Evolutionary conservation across 495 filamentous ascomycete genomes (phyloP).

Genomic region (Trichocladium uniseriatum): DNA sequence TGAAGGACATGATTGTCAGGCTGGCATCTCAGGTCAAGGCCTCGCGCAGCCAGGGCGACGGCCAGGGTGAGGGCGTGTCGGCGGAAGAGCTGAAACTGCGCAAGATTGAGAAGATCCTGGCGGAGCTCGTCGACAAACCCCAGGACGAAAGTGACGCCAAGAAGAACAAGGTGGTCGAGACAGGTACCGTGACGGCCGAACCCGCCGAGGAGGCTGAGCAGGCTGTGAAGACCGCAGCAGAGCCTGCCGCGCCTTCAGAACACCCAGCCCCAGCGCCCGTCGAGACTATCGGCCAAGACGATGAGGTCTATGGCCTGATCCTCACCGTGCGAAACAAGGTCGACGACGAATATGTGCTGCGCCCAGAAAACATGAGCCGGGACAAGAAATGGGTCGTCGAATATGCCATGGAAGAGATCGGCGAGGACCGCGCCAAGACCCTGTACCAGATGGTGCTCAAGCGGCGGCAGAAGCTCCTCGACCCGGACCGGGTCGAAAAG

Average conservation of each 20-base stretch:
- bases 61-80: conserved; percentile 1
- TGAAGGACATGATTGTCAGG: conserved; percentile 24
- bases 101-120: conserved; percentile 33
- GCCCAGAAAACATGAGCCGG: conserved; percentile 44
- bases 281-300: background rate
- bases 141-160: background rate
- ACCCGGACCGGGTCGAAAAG: conserved; percentile 21
- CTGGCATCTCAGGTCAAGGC: conserved; percentile 12
- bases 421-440: conserved; percentile 24
- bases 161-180: background rate
- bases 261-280: background rate
- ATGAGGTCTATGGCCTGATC: conserved; percentile 44
- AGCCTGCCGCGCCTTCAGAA: background rate
- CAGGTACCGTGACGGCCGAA: background rate
- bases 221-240: background rate
- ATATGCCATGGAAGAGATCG: conserved; percentile 58
- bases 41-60: background rate
- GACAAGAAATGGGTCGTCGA: conserved; percentile 63
- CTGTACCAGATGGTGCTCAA: conserved; percentile 43
- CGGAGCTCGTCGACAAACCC: conserved; percentile 26
- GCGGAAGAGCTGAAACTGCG: conserved; percentile 26
- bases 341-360: conserved; percentile 52
- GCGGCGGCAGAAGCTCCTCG: conserved; percentile 41
- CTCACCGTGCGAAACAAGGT: conserved; percentile 64
- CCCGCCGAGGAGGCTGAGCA: background rate